Conservation (phyloP, 1,284 basidiomycete species). For the Cutaneotrichosporon sp. region DNA sequence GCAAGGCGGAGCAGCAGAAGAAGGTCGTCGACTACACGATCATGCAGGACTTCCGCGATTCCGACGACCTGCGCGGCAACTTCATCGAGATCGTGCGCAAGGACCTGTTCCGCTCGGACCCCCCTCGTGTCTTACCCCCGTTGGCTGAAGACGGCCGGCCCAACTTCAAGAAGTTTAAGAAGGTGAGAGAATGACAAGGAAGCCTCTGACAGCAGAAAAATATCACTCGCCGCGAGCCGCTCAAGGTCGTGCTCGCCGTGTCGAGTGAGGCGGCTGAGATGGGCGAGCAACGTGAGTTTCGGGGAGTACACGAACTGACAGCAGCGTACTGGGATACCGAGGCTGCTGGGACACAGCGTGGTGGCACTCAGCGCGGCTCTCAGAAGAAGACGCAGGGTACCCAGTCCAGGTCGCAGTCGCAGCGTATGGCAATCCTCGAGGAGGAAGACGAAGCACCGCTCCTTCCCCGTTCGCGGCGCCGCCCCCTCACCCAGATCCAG, state of each 20-base stretch:
- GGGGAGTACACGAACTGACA: not conserved
- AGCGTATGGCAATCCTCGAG: slow-evolving; percentile 12
- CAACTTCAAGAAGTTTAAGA: slow-evolving; percentile 86
- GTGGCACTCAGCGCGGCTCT: not conserved
- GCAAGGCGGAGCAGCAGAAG: slow-evolving; percentile 54
- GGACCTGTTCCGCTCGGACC: slow-evolving; percentile 57
- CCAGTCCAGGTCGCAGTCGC: slow-evolving; percentile 1
- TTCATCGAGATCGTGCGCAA: slow-evolving; percentile 72
- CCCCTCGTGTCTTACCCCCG: slow-evolving; percentile 23
- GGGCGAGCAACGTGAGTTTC: slow-evolving; percentile 44
- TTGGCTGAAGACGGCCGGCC: slow-evolving; percentile 60
- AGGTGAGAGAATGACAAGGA: slow-evolving; percentile 57
- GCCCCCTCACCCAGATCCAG: slow-evolving; percentile 19
- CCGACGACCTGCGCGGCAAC: slow-evolving; percentile 74
- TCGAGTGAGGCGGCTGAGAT: slow-evolving; percentile 43
- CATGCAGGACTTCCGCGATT: slow-evolving; percentile 72
- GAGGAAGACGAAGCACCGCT: slow-evolving; percentile 43
- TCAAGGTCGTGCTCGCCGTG: slow-evolving; percentile 39
- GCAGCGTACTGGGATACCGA: slow-evolving; percentile 47
- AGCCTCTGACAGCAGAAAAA: slow-evolving; percentile 41
- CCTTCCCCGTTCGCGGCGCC: slow-evolving; percentile 27
- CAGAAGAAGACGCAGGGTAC: slow-evolving; percentile 12
- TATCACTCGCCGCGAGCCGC: slow-evolving; percentile 36
- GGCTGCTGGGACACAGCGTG: slow-evolving; percentile 7
- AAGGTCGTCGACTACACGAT: slow-evolving; percentile 50